Evolutionary conservation across 2,329 filamentous ascomycete genomes (phyloP), one percentile per base, ranked within the genome.

Genomic region (Laburnicola sp.): DNA sequence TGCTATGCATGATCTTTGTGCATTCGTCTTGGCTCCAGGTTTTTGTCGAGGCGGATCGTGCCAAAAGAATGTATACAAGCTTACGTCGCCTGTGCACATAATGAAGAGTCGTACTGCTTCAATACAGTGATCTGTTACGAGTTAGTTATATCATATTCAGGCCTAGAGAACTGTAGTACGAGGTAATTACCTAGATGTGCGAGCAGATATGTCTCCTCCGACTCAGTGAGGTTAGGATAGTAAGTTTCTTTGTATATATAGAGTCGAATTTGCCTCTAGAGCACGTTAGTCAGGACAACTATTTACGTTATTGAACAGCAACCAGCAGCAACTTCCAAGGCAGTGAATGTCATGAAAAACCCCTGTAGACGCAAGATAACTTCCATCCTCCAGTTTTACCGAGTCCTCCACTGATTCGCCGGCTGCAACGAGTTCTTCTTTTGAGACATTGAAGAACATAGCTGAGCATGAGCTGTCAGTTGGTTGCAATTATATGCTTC

Each of bases 21-120:
- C 28, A 16, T 43, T 30, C 25, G 40, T n/a, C 25, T 30, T 43
- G 11, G 40, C 11, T 8, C 9, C 23, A 6, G 40, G 40, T 22
- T 43, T 43, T 43, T 8, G 40, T 21, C 25, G 10, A 16, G 40
- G 40, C 6, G 40, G 40, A 43, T 30, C 23, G 6, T 43, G 40
- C 40, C 40, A 43, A 16, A 30, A 43, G 40, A 43, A 43, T 9
- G 40, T 43, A 31, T n/a, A 5, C 4, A 43, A 10, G 25, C 40
- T 43, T 5, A 16, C 31, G 16, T 43, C 40, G 8, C 21, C 25
- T 4, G 25, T n/a, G n/a, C 40, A 43, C 40, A 43, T 43, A 11
- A 43, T 31, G 28, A 1, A 3, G 25, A 28, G 25, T 11, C 40
- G 40, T 4, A 43, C 25, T 8, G 31, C 40, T 31, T 43, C 40